Conservation (phyloP, 768 basidiomycete genomes). For the Clitopilus passeckerianus region DNA sequence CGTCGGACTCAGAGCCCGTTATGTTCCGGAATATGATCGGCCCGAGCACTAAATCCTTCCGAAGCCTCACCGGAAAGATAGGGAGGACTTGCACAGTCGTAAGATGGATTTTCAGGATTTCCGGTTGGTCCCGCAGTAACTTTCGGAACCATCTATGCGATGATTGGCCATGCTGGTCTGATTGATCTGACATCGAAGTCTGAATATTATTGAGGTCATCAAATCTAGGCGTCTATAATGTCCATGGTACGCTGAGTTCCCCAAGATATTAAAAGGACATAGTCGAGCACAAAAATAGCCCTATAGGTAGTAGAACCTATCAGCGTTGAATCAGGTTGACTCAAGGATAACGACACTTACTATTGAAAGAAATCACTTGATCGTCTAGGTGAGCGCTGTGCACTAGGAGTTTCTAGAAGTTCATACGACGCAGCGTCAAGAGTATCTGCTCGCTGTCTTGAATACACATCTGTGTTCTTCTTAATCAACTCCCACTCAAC, state of each 20-base stretch:
- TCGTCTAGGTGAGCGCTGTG: background rate
- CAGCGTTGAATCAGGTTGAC: background rate
- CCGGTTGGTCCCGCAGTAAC: background rate
- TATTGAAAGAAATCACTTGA: background rate
- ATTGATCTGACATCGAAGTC: background rate
- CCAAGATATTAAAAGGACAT: no score
- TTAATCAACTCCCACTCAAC: constrained; percentile 95
- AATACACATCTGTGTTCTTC: constrained; percentile 28
- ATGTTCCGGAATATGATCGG: background rate
- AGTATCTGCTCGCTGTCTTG: constrained; percentile 20
- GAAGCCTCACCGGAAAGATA: background rate
- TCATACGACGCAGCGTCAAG: constrained; percentile 35
- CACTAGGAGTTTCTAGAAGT: constrained; percentile 24
- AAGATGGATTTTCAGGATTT: background rate
- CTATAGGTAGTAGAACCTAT: no score
- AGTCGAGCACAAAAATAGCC: no score
- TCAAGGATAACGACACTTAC: background rate
- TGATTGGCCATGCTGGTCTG: background rate
- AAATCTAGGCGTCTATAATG: no score
- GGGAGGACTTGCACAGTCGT: background rate
- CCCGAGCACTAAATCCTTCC: background rate
- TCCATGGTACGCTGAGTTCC: no score
- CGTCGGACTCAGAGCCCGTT: background rate
- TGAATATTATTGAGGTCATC: background rate
- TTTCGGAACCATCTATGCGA: background rate